phyloP scores from a whole-genome alignment of 2,329 filamentous ascomycete species.

The Trichoderma sp. region DNA sequence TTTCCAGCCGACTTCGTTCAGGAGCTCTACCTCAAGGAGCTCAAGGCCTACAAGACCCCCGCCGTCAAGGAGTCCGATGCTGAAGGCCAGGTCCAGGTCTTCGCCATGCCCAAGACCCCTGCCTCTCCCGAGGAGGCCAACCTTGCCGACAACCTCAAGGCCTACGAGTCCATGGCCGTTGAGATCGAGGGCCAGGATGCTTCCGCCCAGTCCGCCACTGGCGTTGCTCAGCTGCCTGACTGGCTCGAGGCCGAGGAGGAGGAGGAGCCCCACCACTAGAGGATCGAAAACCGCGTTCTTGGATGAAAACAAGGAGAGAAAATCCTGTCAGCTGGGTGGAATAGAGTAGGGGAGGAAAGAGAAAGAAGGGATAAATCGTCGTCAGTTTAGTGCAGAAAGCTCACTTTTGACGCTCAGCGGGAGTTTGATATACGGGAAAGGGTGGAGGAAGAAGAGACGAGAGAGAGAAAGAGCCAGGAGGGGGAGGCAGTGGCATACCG shows the following conservation, averaged over 20 bases:
- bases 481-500: constrained; percentile 8
- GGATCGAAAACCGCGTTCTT: neutral
- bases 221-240: constrained; percentile 58
- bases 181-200: constrained; percentile 87
- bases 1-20: constrained; percentile 88
- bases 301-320: neutral
- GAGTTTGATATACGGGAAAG: neutral
- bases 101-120: constrained; percentile 75
- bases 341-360: neutral
- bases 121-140: constrained; percentile 90
- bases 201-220: constrained; percentile 56
- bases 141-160: constrained; percentile 85
- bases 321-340: neutral
- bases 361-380: neutral
- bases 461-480: neutral
- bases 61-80: constrained; percentile 81
- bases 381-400: neutral
- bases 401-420: neutral
- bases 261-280: constrained; percentile 49
- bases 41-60: constrained; percentile 90
- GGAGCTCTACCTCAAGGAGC: constrained; percentile 94
- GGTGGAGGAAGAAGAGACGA: neutral
- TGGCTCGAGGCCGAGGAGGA: constrained; percentile 85
- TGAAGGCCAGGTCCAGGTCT: constrained; percentile 88
- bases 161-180: constrained; percentile 91